Percentiles rank a stretch among this genome's conserved stretches.
Evolutionary conservation across 1,284 basidiomycete genomes (phyloP).

Genomic region (Apiotrichum porosum): DNA sequence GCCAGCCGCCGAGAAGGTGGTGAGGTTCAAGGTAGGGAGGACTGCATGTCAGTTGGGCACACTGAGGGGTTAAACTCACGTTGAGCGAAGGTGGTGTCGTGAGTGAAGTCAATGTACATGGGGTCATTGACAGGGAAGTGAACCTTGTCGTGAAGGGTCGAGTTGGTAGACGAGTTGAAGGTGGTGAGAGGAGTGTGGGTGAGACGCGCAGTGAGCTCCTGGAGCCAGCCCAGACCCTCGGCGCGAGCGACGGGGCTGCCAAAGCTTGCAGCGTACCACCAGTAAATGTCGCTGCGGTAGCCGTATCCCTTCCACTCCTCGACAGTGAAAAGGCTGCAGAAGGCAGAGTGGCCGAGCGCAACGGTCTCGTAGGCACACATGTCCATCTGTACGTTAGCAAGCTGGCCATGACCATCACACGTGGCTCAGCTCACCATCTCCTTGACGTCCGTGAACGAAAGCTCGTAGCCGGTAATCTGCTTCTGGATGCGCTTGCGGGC

Average conservation of each 20-base stretch:
- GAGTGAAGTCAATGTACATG: conserved; percentile 50
- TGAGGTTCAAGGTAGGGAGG: conserved; percentile 60
- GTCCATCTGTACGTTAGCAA: conserved; percentile 14
- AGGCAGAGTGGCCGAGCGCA: conserved; percentile 50
- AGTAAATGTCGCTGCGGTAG: conserved; percentile 52
- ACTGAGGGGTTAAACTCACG: conserved; percentile 18
- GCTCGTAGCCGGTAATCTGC: conserved; percentile 60
- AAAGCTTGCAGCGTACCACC: conserved; percentile 48
- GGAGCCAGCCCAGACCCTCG: conserved; percentile 49
- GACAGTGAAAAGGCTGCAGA: conserved; percentile 59
- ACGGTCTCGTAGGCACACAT: conserved; percentile 45
- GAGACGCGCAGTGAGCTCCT: conserved; percentile 48
- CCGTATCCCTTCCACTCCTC: conserved; percentile 64
- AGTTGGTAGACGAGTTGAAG: conserved; percentile 58
- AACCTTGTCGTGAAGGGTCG: conserved; percentile 55
- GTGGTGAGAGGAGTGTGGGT: conserved; percentile 52
- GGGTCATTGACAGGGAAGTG: conserved; percentile 62
- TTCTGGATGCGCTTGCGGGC: conserved; percentile 62
- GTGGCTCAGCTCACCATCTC: conserved; percentile 24
- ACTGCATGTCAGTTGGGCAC: conserved; percentile 46
- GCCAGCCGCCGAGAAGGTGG: conserved; percentile 62
- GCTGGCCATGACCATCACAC: too few relatives aligned
- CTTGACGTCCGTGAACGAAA: conserved; percentile 63
- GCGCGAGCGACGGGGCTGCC: conserved; percentile 48
- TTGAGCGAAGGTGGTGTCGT: conserved; percentile 45